Conservation (phyloP, 164 flowering plant genomes). For the Magnolia changhungtana region DNA sequence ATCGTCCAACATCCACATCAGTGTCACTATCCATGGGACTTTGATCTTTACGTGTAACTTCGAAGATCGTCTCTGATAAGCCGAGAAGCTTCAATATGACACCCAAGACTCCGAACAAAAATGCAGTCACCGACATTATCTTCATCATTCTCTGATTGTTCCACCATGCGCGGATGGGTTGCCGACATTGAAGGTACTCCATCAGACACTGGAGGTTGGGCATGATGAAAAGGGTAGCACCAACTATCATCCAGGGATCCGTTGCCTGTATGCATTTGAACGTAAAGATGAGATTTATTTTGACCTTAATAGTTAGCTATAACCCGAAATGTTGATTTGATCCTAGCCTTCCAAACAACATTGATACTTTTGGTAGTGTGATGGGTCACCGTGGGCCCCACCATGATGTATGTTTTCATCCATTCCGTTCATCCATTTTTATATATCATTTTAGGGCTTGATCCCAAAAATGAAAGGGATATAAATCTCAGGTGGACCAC, state of each 20-base stretch:
- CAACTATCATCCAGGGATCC: constrained; percentile 32
- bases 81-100: constrained; percentile 37
- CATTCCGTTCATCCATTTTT: no score
- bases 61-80: constrained; percentile 41
- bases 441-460: no score
- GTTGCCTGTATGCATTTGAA: constrained; percentile 26
- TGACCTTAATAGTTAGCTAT: no score
- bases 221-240: constrained; percentile 25
- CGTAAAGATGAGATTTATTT: no score
- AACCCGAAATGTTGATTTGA: no score
- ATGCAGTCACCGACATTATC: constrained; percentile 29
- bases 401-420: no score
- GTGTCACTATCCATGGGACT: neutral
- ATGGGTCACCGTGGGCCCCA: no score
- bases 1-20: constrained; percentile 18
- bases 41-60: constrained; percentile 44
- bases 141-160: constrained; percentile 37
- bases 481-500: no score
- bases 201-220: constrained; percentile 27
- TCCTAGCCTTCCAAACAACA: no score
- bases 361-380: no score
- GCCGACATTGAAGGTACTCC: constrained; percentile 31
- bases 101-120: constrained; percentile 35
- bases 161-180: constrained; percentile 48
- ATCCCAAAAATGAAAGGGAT: no score